Base-by-base conservation (phyloP, 75 land plant genomes). In the Pinus albicaulis region DNA sequence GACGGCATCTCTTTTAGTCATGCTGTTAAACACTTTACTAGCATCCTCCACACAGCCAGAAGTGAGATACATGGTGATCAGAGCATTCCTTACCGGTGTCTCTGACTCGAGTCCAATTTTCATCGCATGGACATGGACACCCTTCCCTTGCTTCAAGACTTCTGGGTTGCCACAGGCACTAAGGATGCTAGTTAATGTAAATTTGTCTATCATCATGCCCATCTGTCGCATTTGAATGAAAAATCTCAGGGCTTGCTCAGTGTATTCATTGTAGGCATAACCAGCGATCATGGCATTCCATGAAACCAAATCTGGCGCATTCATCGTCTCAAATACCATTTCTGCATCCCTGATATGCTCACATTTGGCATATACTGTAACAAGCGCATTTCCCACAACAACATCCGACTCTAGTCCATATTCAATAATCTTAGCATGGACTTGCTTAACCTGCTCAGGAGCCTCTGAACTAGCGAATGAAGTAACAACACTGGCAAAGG, bases 251-350 rank as follows among this genome's bases (percentile, higher is more conserved):
- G 83, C 89, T 28, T 61, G 55, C 20, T 55, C 73, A 15, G 73
- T 74, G 56, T 56, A 55, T 14, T 62, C 81, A 75, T 85, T 72
- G n/a, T 71, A 70, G 5, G 82, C 81, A 71, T 81, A 84, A 12
- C 80, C 89, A 65, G 81, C 83, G 38, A 90, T 82, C 80, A 90
- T 76, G 13, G 89, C 59, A 58, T 87, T 87, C 85, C 89, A 87
- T 55, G 83, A 87, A n/a, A 88, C 82, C 23, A 81, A 55, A 74
- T 85, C 87, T 3, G 56, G 19, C 22, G 65, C 71, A 24, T 12
- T 23, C 25, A 88, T 82, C 74, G 76, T 82, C 38, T 71, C 72
- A 56, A 88, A 90, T 13, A 86, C 83, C 20, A 68, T 17, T 11
- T 68, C 71, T n/a, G 83, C 83, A 58, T 44, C 24, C 1, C 24